A percentile compares a stretch with the other conserved stretches of the same genome.
Evolutionary conservation across 1,284 basidiomycete genomes (phyloP).

Genomic region (Trametes sp.): DNA sequence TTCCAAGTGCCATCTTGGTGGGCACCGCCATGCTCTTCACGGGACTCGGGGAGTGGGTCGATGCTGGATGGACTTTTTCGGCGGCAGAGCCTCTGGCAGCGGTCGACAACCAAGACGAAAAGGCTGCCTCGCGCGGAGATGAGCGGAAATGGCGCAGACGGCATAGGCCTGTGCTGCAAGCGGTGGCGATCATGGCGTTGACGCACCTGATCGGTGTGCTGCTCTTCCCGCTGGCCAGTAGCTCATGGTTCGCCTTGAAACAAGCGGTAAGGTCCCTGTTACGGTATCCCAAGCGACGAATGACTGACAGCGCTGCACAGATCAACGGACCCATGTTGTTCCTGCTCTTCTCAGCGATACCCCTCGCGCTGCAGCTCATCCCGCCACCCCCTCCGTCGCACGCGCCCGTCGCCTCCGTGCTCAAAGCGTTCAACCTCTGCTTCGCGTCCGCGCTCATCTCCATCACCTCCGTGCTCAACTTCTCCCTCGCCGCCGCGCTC

Average conservation of each 20-base stretch:
- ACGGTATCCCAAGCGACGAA: not conserved
- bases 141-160: constrained; percentile 8
- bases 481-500: constrained; percentile 81
- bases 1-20: constrained; percentile 85
- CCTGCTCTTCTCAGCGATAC: constrained; percentile 32
- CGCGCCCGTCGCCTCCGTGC: constrained; percentile 56
- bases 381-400: constrained; percentile 34
- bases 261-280: constrained; percentile 45
- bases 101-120: constrained; percentile 34
- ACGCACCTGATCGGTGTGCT: constrained; percentile 62
- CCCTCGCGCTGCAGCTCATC: constrained; percentile 29
- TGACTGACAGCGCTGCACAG: not conserved
- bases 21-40: constrained; percentile 84
- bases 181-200: constrained; percentile 57
- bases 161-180: constrained; percentile 56
- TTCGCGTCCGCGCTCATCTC: constrained; percentile 85
- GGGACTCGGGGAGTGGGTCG: constrained; percentile 77
- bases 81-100: constrained; percentile 34
- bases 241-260: constrained; percentile 49
- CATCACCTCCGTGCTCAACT: constrained; percentile 87
- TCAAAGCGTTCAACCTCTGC: constrained; percentile 79
- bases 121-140: not conserved
- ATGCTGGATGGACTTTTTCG: constrained; percentile 61
- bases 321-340: constrained; percentile 8
- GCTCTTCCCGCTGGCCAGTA: constrained; percentile 56